These are phyloP conservation scores for Dactylonectria macrodidyma DNA, from an alignment of 2,329 filamentous ascomycete genomes.

Conservation along the genomic window DNA sequence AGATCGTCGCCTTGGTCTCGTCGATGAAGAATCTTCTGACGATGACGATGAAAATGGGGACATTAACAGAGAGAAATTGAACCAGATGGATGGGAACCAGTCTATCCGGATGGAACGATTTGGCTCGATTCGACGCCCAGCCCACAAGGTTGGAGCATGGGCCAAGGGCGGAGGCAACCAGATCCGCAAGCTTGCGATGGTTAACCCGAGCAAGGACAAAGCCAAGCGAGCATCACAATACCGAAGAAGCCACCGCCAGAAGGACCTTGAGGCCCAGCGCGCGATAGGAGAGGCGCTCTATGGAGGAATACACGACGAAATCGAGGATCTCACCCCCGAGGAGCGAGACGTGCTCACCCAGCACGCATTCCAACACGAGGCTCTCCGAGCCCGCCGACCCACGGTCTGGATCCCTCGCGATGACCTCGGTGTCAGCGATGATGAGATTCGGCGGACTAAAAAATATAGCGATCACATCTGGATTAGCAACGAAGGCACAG, in stretches of 20 bases:
- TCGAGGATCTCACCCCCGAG: slow-evolving; percentile 93
- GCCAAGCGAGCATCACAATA: slow-evolving; percentile 61
- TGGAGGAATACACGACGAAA: slow-evolving; percentile 89
- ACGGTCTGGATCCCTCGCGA: slow-evolving; percentile 96
- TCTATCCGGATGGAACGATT: slow-evolving; percentile 59
- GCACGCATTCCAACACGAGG: slow-evolving; percentile 92
- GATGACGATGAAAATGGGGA: slow-evolving; percentile 61
- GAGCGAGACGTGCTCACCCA: slow-evolving; percentile 89
- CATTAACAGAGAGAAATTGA: slow-evolving; percentile 53
- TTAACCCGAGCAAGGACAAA: slow-evolving; percentile 44
- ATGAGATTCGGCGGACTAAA: slow-evolving; percentile 86
- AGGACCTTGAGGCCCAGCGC: slow-evolving; percentile 80
- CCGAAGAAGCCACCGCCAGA: slow-evolving; percentile 63
- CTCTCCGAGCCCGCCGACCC: slow-evolving; percentile 85
- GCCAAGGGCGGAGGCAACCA: slow-evolving; percentile 63
- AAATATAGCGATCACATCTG: slow-evolving; percentile 85
- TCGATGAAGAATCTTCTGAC: slow-evolving; percentile 63
- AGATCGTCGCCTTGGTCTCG: slow-evolving; percentile 76
- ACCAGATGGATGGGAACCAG: slow-evolving; percentile 54
- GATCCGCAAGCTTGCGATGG: slow-evolving; percentile 60
- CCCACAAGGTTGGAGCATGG: slow-evolving; percentile 59
- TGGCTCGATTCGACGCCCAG: slow-evolving; percentile 58
- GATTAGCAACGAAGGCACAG: slow-evolving; percentile 95
- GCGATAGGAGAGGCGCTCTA: slow-evolving; percentile 87
- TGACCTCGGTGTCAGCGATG: slow-evolving; percentile 89